Evolutionary conservation across 805 yeast genomes (phyloP), one percentile per base, ranked within the genome.

Genomic region (Sungouiozyma ichnusensis): DNA sequence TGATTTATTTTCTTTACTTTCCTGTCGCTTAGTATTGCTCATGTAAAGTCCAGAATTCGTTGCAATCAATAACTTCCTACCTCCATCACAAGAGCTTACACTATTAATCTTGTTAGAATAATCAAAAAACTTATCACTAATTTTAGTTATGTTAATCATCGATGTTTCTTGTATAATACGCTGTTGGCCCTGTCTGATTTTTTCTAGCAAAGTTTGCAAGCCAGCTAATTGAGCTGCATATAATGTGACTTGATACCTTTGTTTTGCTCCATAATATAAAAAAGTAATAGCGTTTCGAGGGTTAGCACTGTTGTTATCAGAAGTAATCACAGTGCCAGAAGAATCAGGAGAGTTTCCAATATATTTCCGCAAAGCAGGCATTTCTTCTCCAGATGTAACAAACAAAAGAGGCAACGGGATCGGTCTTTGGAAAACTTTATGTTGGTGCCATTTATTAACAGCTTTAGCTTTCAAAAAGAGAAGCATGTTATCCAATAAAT

Each of bases 51-150:
- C 97, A 1, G 81, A 73, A 57, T 86, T 95, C 0, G 97, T 87
- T 35, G 97, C 97, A 55, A 85, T 88, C 31, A 92, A 61, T 49
- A 88, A 65, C 57, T 88, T 85, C 49, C 94, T 75, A 16, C 97
- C 97, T 41, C 96, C 96, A 57, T 92, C 95, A 60, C 85, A 82
- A 29, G 96, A 94, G 33, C 84, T 87, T 20, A 87, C 90, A 67
- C 97, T 87, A 57, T 85, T 87, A 52, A 90, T 84, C 46, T 82
- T 76, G 56, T 88, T 78, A 16, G 71, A 68, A 38, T 79, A 76
- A 49, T 78, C 86, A 62, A 88, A 88, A 54, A 77, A 77, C 46
- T 82, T 71, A 18, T 85, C 79, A 48, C 82, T 84, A 42, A 85
- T 70, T 46, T 86, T 81, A 15, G 80, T 77, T 48, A 81, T 66